Base-by-base conservation (phyloP, 106 monocot genomes). In the Dioscorea dumetorum region DNA sequence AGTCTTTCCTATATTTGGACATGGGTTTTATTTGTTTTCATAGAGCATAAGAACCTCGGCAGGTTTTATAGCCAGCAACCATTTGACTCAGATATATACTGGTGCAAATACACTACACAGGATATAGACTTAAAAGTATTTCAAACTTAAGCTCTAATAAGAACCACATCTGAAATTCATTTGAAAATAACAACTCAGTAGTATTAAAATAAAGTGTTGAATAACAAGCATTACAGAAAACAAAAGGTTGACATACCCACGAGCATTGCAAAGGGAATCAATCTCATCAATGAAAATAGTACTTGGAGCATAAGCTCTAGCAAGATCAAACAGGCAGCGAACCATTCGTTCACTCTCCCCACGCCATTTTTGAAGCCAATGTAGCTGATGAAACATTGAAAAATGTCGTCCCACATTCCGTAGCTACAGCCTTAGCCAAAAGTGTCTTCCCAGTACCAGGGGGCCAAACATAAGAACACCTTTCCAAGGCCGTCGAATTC, bases 391-490 rank as follows among this genome's bases (percentile, higher is more conserved):
- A 97, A 53, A 97, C 97, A 80, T 97, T 97, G 65, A 97, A 97
- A 61, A 97, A 97, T 56, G 97, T 97, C 20, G 97, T 97, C 63
- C 91, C 97, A 78, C 97, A 97, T 80, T 97, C 97, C 24, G 97
- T 97, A 54, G 97, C 97, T 33, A 97, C 97, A 62, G 97, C 97
- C 70, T 97, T 97, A 33, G 95, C 95, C 64, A 97, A 78, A 48
- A 97, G 91, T 59, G 95, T 97, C 71, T 97, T 97, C 41, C 91
- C 97, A 48, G 97, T 97, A 57, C 97, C 97, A 48, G 97, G 97
- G 97, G 97, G 19, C 97, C 97, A 79, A 97, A 97, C 97, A 97
- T 97, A 72, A 97, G 91, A 81, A 97, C 91, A 28, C 97, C 97
- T 79, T 97, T 97, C 97, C 97, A 97, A 61, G 97, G 97, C 49